Percentiles rank a stretch among this genome's conserved stretches.
Conservation (phyloP, 202 grass and related monocot genomes). For the Schoenoplectus triqueter region DNA sequence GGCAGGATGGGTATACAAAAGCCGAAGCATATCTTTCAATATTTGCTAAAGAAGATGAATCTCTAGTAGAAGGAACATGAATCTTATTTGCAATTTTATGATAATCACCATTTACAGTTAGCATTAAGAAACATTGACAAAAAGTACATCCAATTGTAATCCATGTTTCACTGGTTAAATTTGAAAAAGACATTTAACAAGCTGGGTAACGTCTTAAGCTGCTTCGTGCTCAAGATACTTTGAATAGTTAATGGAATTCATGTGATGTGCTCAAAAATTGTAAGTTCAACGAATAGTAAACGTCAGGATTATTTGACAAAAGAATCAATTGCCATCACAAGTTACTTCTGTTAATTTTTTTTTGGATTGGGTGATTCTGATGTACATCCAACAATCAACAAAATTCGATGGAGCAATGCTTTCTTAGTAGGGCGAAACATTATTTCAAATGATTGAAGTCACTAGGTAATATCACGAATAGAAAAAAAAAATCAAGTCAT, state of each 20-base stretch:
- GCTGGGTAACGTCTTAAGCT: not conserved
- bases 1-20: no score
- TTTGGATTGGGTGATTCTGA: not conserved
- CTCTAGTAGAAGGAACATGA: no score
- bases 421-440: not conserved
- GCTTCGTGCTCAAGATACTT: not conserved
- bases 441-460: conserved; percentile 4
- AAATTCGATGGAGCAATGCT: not conserved
- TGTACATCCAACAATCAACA: not conserved
- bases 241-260: not conserved
- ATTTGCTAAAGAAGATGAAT: no score
- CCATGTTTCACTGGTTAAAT: not conserved
- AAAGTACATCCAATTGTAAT: no score
- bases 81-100: no score
- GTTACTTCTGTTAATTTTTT: not conserved
- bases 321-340: not conserved
- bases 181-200: not conserved
- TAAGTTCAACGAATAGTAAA: no score
- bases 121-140: no score
- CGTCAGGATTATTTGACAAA: no score
- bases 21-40: no score
- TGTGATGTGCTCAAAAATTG: not conserved
- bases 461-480: not conserved
- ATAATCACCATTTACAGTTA: no score
- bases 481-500: not conserved